A percentile compares a stretch with the other conserved stretches of the same genome.
Conservation (phyloP, 768 basidiomycete species). For the Phanerochaete sordida region DNA sequence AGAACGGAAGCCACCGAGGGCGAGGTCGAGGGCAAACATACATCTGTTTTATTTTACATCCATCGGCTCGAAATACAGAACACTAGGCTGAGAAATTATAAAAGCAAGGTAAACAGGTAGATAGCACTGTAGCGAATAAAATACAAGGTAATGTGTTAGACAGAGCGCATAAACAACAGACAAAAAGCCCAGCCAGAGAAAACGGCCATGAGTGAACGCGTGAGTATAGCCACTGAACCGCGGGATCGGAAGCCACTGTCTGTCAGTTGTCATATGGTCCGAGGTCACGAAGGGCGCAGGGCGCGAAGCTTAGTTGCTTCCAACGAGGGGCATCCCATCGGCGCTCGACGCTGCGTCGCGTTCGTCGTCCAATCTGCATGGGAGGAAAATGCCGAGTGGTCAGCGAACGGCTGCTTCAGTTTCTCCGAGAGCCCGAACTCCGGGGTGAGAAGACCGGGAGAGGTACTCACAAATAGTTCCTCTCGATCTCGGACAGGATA, state of each 20-base stretch:
- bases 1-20: background rate
- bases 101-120: constrained; percentile 5
- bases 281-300: background rate
- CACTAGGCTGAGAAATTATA: constrained; percentile 1
- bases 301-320: constrained; percentile 16
- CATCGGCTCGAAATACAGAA: background rate
- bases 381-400: background rate
- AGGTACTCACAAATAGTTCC: constrained; percentile 73
- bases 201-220: background rate
- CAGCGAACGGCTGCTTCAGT: background rate
- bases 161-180: background rate
- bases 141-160: constrained; percentile 1
- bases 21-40: background rate
- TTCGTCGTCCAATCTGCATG: constrained; percentile 61
- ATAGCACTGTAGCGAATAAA: constrained; percentile 12
- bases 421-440: constrained; percentile 3
- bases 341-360: constrained; percentile 58
- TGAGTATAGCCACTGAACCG: background rate
- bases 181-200: constrained; percentile 3
- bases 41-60: background rate
- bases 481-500: constrained; percentile 87
- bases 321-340: constrained; percentile 44
- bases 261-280: constrained; percentile 5
- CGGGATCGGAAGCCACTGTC: constrained; percentile 4
- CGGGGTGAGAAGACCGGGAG: background rate